A percentile compares a stretch with the other conserved stretches of the same genome.
Conservation (phyloP, 306 rosid species). For the Vicia villosa region DNA sequence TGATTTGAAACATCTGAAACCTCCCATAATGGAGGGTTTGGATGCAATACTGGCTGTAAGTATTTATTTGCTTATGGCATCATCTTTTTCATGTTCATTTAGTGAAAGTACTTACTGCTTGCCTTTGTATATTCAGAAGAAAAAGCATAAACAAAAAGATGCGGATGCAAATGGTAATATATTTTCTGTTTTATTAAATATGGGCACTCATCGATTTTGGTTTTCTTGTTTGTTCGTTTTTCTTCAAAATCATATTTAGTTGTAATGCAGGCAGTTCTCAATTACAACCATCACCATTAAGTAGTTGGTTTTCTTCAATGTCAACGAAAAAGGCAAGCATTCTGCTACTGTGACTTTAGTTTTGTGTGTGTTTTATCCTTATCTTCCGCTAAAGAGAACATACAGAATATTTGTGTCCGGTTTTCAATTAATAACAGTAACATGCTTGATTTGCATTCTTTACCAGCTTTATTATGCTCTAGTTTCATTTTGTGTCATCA, state of each 20-base stretch:
- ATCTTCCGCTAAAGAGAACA: slow-evolving; percentile 28
- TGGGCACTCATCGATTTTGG: slow-evolving; percentile 9
- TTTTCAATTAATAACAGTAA: slow-evolving; percentile 17
- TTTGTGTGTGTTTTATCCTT: slow-evolving; percentile 1
- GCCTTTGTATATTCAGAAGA: slow-evolving; percentile 57
- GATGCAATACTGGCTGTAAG: slow-evolving; percentile 60
- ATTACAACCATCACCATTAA: slow-evolving; percentile 55
- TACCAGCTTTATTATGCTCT: slow-evolving; percentile 1
- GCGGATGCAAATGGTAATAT: slow-evolving; percentile 57
- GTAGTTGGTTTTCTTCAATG: slow-evolving; percentile 84
- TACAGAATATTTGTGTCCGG: slow-evolving; percentile 13
- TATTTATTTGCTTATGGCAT: slow-evolving; percentile 18
- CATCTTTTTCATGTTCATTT: slow-evolving; percentile 15
- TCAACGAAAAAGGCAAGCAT: slow-evolving; percentile 62
- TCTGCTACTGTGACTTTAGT: slow-evolving; percentile 4
- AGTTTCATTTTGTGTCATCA: slow-evolving; percentile 14
- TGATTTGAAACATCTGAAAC: slow-evolving; percentile 57
- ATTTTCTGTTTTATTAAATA: slow-evolving; percentile 30
- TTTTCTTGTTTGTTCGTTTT: slow-evolving; percentile 10
- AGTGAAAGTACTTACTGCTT: slow-evolving; percentile 32
- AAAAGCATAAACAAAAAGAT: slow-evolving; percentile 55
- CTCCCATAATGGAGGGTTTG: slow-evolving; percentile 77
- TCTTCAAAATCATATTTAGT: slow-evolving; percentile 30
- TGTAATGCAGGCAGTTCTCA: slow-evolving; percentile 57
- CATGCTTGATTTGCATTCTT: slow-evolving; percentile 25